phyloP scores from a whole-genome alignment of 169 alveolate genomes.

The Babesia caballi region DNA sequence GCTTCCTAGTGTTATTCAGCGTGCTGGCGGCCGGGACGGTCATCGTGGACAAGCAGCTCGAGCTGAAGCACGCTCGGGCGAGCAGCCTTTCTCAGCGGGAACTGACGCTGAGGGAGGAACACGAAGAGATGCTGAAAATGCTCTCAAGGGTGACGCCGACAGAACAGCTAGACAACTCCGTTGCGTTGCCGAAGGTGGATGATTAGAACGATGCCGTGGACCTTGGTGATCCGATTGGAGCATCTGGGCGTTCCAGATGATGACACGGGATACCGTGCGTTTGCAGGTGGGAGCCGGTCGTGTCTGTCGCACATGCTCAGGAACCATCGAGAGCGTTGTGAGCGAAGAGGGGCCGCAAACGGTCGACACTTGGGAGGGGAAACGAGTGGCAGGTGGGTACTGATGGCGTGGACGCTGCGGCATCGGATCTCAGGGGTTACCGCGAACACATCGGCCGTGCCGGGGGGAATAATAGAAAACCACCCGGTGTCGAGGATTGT shows the following conservation, averaged over 20 bases:
- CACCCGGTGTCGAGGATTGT: slow-evolving; percentile 40
- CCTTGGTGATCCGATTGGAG: not conserved
- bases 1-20: slow-evolving; percentile 29
- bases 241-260: not conserved
- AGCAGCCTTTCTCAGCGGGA: slow-evolving; percentile 65
- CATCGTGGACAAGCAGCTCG: slow-evolving; percentile 70
- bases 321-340: not conserved
- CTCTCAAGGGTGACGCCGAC: slow-evolving; percentile 59
- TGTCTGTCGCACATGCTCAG: not conserved
- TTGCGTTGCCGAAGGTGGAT: slow-evolving; percentile 64
- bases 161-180: slow-evolving; percentile 69
- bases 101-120: slow-evolving; percentile 68
- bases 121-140: slow-evolving; percentile 64
- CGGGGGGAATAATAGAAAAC: slow-evolving; percentile 10
- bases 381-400: slow-evolving; percentile 30
- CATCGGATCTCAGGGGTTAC: slow-evolving; percentile 6
- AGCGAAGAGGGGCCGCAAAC: not conserved
- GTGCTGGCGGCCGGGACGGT: slow-evolving; percentile 66
- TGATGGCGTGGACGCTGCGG: not conserved
- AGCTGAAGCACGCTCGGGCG: slow-evolving; percentile 46
- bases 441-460: not conserved
- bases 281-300: not conserved
- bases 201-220: slow-evolving; percentile 8
- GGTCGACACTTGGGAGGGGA: slow-evolving; percentile 34
- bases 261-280: not conserved